Evolutionary conservation across 2,329 filamentous ascomycete genomes (phyloP).

Genomic region (Trichoderma koningiopsis): DNA sequence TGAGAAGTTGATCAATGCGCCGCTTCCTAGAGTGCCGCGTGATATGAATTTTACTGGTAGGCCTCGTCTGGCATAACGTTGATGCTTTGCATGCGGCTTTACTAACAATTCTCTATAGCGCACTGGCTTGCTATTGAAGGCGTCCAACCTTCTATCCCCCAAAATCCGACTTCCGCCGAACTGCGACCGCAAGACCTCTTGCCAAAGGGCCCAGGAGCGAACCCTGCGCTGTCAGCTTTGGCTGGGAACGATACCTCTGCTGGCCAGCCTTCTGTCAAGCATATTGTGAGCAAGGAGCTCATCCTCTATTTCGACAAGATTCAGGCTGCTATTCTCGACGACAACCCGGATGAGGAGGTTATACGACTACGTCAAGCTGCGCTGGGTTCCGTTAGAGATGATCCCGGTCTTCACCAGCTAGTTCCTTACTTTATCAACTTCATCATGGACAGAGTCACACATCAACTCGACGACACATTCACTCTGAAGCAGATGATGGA

Average conservation of each 20-base stretch:
- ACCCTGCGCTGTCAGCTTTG: slow-evolving; percentile 76
- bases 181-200: slow-evolving; percentile 81
- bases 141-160: slow-evolving; percentile 92
- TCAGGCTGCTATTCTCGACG: slow-evolving; percentile 83
- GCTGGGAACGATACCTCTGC: slow-evolving; percentile 82
- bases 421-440: slow-evolving; percentile 97
- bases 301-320: slow-evolving; percentile 98
- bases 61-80: slow-evolving; percentile 28
- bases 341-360: slow-evolving; percentile 77
- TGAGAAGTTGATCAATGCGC: slow-evolving; percentile 96
- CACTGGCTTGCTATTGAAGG: slow-evolving; percentile 98
- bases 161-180: slow-evolving; percentile 89
- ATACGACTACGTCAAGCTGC: slow-evolving; percentile 76
- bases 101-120: slow-evolving; percentile 52
- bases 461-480: slow-evolving; percentile 87
- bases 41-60: slow-evolving; percentile 89
- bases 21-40: slow-evolving; percentile 88
- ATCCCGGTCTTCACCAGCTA: slow-evolving; percentile 92
- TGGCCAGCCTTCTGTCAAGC: slow-evolving; percentile 90
- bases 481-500: slow-evolving; percentile 91
- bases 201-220: slow-evolving; percentile 86
- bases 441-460: slow-evolving; percentile 92
- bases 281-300: slow-evolving; percentile 92
- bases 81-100: not conserved
- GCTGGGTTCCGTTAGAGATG: slow-evolving; percentile 79